Conservation (phyloP, 2,329 filamentous ascomycete genomes). For the Xylaria sp. region DNA sequence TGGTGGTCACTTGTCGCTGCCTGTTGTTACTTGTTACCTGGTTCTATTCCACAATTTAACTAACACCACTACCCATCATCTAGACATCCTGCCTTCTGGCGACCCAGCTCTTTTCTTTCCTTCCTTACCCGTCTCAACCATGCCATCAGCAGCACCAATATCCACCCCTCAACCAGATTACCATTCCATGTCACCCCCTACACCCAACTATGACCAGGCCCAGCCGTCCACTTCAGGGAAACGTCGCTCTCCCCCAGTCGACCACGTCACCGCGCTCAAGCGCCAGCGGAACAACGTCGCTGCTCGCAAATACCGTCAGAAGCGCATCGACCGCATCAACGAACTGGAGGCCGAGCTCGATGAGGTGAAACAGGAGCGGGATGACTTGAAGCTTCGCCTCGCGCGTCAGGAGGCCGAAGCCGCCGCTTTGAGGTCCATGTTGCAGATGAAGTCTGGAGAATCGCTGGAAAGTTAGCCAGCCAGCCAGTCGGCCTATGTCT, state of each 20-base stretch:
- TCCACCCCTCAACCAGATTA: conserved; percentile 29
- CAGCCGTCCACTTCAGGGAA: conserved; percentile 46
- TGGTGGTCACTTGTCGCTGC: background rate
- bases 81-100: conserved; percentile 42
- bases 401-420: conserved; percentile 74
- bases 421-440: conserved; percentile 67
- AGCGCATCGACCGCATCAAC: conserved; percentile 73
- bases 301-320: conserved; percentile 77
- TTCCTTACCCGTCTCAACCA: conserved; percentile 32
- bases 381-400: conserved; percentile 71
- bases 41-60: conserved; percentile 19
- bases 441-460: conserved; percentile 50
- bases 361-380: conserved; percentile 69
- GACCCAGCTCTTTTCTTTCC: conserved; percentile 44
- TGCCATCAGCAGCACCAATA: conserved; percentile 36
- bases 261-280: conserved; percentile 58
- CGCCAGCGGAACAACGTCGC: conserved; percentile 76
- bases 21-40: conserved; percentile 10
- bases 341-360: conserved; percentile 70
- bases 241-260: conserved; percentile 45
- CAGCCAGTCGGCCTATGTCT: conserved; percentile 10
- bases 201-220: conserved; percentile 38
- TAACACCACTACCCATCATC: conserved; percentile 21
- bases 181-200: conserved; percentile 36
- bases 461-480: conserved; percentile 38